Evolutionary conservation across 257 asterid species (phyloP).

Genomic region (Nicotiana paniculata): DNA sequence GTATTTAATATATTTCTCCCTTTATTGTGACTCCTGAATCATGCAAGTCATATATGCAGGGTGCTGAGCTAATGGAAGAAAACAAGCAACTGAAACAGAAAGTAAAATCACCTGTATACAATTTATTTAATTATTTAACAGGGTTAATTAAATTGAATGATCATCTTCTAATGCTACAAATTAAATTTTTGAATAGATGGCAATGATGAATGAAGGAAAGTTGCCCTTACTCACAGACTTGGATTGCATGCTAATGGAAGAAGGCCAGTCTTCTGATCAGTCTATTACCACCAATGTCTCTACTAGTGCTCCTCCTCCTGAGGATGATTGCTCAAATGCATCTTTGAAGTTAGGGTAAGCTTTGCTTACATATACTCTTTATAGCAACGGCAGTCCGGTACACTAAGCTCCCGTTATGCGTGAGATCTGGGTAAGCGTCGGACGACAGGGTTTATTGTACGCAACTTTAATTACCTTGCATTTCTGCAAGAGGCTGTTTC

Average conservation of each 20-base stretch:
- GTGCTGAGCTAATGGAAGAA: slow-evolving; percentile 28
- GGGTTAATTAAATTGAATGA: background rate
- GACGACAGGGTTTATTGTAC: no score
- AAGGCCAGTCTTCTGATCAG: slow-evolving; percentile 32
- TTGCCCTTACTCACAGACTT: background rate
- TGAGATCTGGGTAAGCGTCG: no score
- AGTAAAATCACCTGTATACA: slow-evolving; percentile 8
- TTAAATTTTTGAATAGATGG: slow-evolving; percentile 16
- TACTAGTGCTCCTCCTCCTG: slow-evolving; percentile 28
- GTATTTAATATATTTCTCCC: no score
- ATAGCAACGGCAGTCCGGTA: background rate
- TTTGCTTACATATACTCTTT: background rate
- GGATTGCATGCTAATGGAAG: slow-evolving; percentile 19
- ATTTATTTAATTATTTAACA: background rate
- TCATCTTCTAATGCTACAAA: background rate
- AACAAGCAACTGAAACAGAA: slow-evolving; percentile 26
- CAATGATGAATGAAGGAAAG: slow-evolving; percentile 18
- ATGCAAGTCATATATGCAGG: slow-evolving; percentile 13
- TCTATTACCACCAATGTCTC: slow-evolving; percentile 22
- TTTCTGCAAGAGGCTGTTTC: no score
- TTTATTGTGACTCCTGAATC: no score
- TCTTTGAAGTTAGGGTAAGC: slow-evolving; percentile 34
- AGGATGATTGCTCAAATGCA: slow-evolving; percentile 32
- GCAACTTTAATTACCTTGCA: no score
- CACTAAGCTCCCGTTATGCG: no score